Percentiles rank a stretch among this genome's conserved stretches.
Conservation (phyloP, 352 stramenopile genomes). For the Phytopythium litorale region DNA sequence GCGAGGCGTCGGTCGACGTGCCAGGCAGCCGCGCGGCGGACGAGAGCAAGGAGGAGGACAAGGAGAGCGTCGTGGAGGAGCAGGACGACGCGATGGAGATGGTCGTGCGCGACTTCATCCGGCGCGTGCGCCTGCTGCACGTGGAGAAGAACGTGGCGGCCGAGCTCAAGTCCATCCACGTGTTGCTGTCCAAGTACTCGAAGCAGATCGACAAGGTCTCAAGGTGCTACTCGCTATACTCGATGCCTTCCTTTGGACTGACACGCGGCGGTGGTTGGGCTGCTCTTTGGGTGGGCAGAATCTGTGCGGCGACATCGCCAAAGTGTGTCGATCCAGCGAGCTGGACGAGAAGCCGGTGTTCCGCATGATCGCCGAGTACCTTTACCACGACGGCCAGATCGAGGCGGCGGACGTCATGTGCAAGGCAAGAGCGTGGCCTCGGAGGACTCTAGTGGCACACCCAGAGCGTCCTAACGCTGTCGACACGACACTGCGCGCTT, state of each 20-base stretch:
- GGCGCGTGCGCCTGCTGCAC: slow-evolving; percentile 59
- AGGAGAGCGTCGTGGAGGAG: slow-evolving; percentile 29
- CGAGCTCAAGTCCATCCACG: slow-evolving; percentile 66
- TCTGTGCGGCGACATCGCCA: slow-evolving; percentile 60
- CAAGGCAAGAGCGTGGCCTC: slow-evolving; percentile 26
- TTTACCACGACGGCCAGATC: slow-evolving; percentile 79
- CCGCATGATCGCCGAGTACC: slow-evolving; percentile 66
- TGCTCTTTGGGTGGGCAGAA: slow-evolving; percentile 23
- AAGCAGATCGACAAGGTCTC: slow-evolving; percentile 81
- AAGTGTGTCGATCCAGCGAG: slow-evolving; percentile 56
- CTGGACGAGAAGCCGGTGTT: slow-evolving; percentile 63
- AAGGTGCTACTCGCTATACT: neutral
- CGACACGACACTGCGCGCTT: neutral
- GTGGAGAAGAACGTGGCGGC: slow-evolving; percentile 66
- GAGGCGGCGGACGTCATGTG: slow-evolving; percentile 66
- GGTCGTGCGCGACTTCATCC: slow-evolving; percentile 63
- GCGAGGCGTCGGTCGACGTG: neutral
- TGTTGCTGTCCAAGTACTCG: slow-evolving; percentile 68
- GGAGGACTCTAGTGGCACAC: neutral
- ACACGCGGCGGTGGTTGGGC: neutral
- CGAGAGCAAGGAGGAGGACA: slow-evolving; percentile 14
- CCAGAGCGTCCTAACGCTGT: neutral
- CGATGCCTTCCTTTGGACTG: neutral
- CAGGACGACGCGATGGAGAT: slow-evolving; percentile 63
- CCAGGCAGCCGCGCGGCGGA: slow-evolving; percentile 13